A percentile compares a stretch with the other conserved stretches of the same genome.
Conservation (phyloP, 148 eudicot genomes). For the Spergularia bocconei region DNA sequence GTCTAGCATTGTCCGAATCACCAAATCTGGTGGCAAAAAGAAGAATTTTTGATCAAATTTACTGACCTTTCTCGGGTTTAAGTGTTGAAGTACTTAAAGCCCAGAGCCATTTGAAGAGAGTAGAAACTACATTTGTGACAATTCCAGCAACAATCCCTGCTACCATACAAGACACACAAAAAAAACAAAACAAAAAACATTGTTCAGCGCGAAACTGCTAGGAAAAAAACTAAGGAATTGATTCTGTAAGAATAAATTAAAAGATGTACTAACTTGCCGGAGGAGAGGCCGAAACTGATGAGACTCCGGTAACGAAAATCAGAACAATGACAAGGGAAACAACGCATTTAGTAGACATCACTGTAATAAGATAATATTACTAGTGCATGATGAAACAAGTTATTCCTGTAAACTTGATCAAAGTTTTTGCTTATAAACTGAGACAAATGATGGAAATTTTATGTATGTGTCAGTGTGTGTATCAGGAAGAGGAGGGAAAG, state of each 20-base stretch:
- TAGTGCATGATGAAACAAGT: not conserved
- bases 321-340: conserved; percentile 31
- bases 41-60: no score
- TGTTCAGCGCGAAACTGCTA: not conserved
- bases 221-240: no score
- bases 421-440: not conserved
- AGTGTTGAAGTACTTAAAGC: conserved; percentile 50
- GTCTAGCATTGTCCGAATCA: not conserved
- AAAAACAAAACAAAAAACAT: no score
- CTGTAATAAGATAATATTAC: not conserved
- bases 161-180: not conserved
- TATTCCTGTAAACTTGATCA: not conserved
- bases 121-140: conserved; percentile 60
- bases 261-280: conserved; percentile 59
- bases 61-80: conserved; percentile 47
- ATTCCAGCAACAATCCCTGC: conserved; percentile 79
- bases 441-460: conserved; percentile 4
- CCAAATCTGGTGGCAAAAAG: no score
- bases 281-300: conserved; percentile 68
- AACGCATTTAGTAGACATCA: conserved; percentile 41
- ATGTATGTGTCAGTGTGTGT: not conserved
- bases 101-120: conserved; percentile 73
- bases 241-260: not conserved
- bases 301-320: conserved; percentile 37
- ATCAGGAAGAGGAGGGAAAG: conserved; percentile 1